Percentiles rank a stretch among this genome's conserved stretches.
These are phyloP conservation scores for Colletotrichum orchidophilum DNA, from an alignment of 2,329 filamentous ascomycete species.

Conservation along the genomic window DNA sequence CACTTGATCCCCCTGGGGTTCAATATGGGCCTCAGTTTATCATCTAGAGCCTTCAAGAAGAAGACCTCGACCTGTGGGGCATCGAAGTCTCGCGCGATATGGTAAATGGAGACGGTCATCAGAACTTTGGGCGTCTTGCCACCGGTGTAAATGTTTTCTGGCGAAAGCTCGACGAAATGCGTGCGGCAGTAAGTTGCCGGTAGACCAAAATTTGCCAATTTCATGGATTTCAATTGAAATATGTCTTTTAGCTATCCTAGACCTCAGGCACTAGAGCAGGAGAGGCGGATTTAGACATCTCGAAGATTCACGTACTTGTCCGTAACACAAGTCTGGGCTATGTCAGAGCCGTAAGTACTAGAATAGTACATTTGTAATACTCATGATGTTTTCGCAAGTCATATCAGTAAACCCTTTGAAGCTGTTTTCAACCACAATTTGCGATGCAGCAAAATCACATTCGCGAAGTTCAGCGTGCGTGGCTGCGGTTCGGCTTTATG, in stretches of 20 bases:
- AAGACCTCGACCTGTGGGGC: background rate
- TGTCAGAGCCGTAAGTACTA: background rate
- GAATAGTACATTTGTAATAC: no score
- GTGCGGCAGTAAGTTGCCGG: slow-evolving; percentile 25
- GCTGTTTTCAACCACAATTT: background rate
- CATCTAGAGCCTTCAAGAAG: slow-evolving; percentile 4
- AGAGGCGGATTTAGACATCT: no score
- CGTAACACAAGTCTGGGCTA: no score
- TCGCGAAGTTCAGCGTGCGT: background rate
- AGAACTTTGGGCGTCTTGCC: slow-evolving; percentile 44
- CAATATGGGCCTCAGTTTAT: background rate
- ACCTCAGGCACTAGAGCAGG: no score
- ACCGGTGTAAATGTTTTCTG: slow-evolving; percentile 51
- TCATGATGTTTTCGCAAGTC: no score
- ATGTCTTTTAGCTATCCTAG: no score
- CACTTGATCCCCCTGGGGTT: slow-evolving; percentile 12
- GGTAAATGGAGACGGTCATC: slow-evolving; percentile 8
- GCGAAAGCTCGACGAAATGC: slow-evolving; percentile 36
- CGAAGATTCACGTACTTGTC: no score
- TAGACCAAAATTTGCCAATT: no score
- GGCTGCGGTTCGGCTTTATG: background rate
- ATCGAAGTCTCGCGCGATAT: slow-evolving; percentile 9
- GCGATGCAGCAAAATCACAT: background rate
- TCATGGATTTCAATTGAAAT: no score
- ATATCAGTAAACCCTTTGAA: no score